A percentile compares a stretch with the other conserved stretches of the same genome.
These are phyloP conservation scores for Aspergillus sclerotioniger DNA, from an alignment of 495 filamentous ascomycete species.

Conservation along the genomic window DNA sequence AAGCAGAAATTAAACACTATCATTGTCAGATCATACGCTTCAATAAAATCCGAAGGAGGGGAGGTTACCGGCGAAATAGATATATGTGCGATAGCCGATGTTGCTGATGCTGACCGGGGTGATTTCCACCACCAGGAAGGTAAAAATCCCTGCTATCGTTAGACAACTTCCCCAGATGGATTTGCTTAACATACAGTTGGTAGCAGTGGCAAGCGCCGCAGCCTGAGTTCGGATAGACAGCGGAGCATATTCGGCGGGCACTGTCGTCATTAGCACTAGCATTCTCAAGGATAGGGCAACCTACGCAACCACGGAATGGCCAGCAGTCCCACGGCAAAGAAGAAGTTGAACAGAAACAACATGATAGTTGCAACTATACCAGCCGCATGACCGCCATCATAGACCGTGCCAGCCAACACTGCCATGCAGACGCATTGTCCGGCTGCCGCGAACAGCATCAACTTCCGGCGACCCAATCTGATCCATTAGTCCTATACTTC, in stretches of 20 bases:
- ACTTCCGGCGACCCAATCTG: constrained; percentile 44
- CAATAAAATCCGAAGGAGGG: too few relatives aligned
- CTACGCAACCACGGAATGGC: constrained; percentile 37
- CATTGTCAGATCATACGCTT: too few relatives aligned
- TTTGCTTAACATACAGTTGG: constrained; percentile 27
- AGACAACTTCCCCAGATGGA: not conserved
- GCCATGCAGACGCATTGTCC: constrained; percentile 52
- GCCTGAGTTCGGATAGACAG: constrained; percentile 35
- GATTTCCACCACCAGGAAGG: constrained; percentile 43
- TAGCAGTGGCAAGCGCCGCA: constrained; percentile 34
- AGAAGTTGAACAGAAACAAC: constrained; percentile 40
- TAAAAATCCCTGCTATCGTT: constrained; percentile 32
- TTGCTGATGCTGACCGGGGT: constrained; percentile 37
- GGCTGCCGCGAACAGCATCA: constrained; percentile 49
- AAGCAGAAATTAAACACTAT: constrained; percentile 65
- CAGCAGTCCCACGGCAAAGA: constrained; percentile 34
- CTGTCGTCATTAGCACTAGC: constrained; percentile 14
- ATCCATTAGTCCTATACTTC: constrained; percentile 9
- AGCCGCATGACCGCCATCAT: constrained; percentile 26
- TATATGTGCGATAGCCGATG: constrained; percentile 44
- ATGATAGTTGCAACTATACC: constrained; percentile 34
- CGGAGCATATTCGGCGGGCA: constrained; percentile 36
- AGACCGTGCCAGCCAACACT: constrained; percentile 33
- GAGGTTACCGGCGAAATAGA: constrained; percentile 45
- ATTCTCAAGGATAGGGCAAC: constrained; percentile 1